phyloP scores from a whole-genome alignment of 2,329 filamentous ascomycete genomes.

The Didymosphaeria variabile region DNA sequence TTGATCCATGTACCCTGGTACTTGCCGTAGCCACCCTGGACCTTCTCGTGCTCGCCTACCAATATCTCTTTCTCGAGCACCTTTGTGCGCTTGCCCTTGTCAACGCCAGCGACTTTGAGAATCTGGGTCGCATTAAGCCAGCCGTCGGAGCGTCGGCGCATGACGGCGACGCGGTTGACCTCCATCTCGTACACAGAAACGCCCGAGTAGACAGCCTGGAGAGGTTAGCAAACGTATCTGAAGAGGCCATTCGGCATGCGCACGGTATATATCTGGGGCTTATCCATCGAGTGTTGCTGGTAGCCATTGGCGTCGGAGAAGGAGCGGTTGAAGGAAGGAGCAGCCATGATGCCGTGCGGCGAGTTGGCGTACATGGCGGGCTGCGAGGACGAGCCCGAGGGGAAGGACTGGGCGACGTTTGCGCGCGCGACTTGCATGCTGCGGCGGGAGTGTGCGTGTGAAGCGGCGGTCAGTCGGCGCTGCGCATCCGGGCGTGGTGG shows the following conservation, averaged over 20 bases:
- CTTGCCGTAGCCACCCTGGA: conserved; percentile 97
- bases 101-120: conserved; percentile 94
- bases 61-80: conserved; percentile 98
- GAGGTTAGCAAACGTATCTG: conserved; percentile 44
- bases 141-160: conserved; percentile 93
- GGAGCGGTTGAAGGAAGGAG: conserved; percentile 49
- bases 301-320: conserved; percentile 50
- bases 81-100: conserved; percentile 97
- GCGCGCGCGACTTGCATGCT: conserved; percentile 48
- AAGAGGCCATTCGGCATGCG: conserved; percentile 74
- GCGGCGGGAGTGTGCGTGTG: conserved; percentile 21
- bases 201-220: conserved; percentile 85
- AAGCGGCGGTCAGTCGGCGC: conserved; percentile 22
- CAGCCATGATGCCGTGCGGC: conserved; percentile 45
- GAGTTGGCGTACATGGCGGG: conserved; percentile 46
- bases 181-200: conserved; percentile 99
- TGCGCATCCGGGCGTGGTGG: conserved; percentile 5
- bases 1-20: conserved; percentile 99
- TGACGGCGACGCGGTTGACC: conserved; percentile 89
- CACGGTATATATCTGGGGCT: conserved; percentile 62
- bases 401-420: conserved; percentile 39
- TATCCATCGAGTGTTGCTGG: conserved; percentile 50
- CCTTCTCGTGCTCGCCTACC: conserved; percentile 96
- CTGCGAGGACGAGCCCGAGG: conserved; percentile 35
- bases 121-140: conserved; percentile 99